A percentile compares a stretch with the other conserved stretches of the same genome.
Evolutionary conservation across 2,329 filamentous ascomycete genomes (phyloP).

Genomic region (Aureobasidium sp.): DNA sequence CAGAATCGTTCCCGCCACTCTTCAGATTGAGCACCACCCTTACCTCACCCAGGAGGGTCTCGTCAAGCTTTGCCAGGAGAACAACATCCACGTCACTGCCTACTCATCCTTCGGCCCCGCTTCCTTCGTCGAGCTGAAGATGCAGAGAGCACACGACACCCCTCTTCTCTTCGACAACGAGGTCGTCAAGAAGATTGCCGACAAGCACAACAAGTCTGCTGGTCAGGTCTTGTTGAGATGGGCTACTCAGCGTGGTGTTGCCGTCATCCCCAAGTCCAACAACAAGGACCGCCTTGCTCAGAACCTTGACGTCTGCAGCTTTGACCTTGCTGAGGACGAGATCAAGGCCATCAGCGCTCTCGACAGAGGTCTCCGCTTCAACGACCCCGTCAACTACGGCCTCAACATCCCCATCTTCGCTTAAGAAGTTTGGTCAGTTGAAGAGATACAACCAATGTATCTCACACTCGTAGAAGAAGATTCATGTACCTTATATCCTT

Average conservation of each 20-base stretch:
- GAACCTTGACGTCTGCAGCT: constrained; percentile 61
- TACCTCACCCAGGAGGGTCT: constrained; percentile 73
- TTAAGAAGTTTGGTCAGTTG: constrained; percentile 25
- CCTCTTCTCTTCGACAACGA: constrained; percentile 65
- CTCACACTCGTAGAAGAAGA: neutral
- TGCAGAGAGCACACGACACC: constrained; percentile 58
- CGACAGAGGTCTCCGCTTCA: constrained; percentile 64
- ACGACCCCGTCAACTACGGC: constrained; percentile 60
- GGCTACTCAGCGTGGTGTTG: constrained; percentile 74
- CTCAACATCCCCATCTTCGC: constrained; percentile 48
- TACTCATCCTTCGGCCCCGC: constrained; percentile 80
- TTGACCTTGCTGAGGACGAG: constrained; percentile 59
- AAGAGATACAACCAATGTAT: neutral
- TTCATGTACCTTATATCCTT: constrained; percentile 2
- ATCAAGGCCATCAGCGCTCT: constrained; percentile 59
- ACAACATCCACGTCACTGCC: constrained; percentile 69
- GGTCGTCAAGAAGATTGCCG: constrained; percentile 56
- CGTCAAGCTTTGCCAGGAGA: constrained; percentile 59
- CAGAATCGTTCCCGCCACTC: constrained; percentile 63
- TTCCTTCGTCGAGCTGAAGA: constrained; percentile 69
- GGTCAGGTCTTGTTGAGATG: constrained; percentile 80
- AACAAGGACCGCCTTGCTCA: constrained; percentile 49
- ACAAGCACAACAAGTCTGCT: constrained; percentile 63
- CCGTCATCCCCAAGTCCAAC: constrained; percentile 75
- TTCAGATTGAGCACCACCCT: constrained; percentile 87